Evolutionary conservation across 2,329 filamentous ascomycete species (phyloP).

Genomic region (Fusarium pseudoanthophilum): DNA sequence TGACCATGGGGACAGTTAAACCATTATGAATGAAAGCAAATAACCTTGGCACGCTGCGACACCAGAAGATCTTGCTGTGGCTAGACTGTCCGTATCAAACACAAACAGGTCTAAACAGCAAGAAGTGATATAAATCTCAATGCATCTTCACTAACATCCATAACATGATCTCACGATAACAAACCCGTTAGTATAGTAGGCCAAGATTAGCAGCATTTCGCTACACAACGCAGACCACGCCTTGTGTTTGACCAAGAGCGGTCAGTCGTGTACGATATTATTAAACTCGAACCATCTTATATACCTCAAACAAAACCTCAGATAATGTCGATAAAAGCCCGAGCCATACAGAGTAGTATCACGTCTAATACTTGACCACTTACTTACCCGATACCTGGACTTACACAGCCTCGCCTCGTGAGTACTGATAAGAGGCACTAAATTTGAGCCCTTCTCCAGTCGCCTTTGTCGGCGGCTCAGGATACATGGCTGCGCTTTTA

Average conservation of each 20-base stretch:
- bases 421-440: not conserved
- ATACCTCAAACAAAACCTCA: not conserved
- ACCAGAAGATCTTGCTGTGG: not conserved
- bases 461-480: not conserved
- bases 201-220: not conserved
- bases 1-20: not conserved
- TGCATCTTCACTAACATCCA: not conserved
- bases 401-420: not conserved
- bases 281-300: not conserved
- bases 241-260: too few species aligned
- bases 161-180: not conserved
- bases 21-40: conserved; percentile 5
- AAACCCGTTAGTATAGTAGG: not conserved
- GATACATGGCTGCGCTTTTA: not conserved
- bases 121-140: not conserved
- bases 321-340: not conserved
- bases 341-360: not conserved
- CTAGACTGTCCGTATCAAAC: too few species aligned
- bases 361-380: not conserved
- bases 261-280: not conserved
- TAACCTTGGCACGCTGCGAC: not conserved
- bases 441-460: not conserved
- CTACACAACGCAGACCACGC: not conserved
- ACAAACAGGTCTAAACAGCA: not conserved
- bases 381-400: not conserved